Percentiles rank a stretch among this genome's conserved stretches.
Conservation (phyloP, 2,329 filamentous ascomycete species). For the Trichoderma hamatum region DNA sequence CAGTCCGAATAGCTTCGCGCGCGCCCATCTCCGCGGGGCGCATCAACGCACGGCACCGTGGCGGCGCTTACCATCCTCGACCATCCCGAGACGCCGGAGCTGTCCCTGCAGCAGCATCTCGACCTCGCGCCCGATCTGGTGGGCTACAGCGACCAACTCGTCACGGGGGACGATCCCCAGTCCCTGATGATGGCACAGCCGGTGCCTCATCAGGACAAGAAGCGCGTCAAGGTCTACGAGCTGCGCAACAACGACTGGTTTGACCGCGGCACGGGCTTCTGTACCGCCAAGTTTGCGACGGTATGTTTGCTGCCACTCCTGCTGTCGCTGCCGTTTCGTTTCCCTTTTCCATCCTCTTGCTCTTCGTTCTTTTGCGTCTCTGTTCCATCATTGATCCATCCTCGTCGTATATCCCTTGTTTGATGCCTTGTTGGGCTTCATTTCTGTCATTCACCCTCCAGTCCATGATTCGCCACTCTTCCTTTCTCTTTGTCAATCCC, state of each 20-base stretch:
- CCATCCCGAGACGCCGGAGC: slow-evolving; percentile 55
- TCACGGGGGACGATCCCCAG: slow-evolving; percentile 58
- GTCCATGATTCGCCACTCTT: background rate
- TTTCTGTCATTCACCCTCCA: background rate
- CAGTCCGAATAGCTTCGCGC: slow-evolving; percentile 26
- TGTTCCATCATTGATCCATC: background rate
- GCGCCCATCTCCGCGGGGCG: slow-evolving; percentile 32
- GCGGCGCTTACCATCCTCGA: slow-evolving; percentile 60
- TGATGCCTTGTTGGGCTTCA: background rate
- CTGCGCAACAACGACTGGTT: slow-evolving; percentile 99
- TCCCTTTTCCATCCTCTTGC: background rate
- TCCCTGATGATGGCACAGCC: slow-evolving; percentile 72
- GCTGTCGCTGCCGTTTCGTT: background rate
- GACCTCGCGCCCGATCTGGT: slow-evolving; percentile 58
- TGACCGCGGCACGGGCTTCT: slow-evolving; percentile 95
- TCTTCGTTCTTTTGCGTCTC: background rate
- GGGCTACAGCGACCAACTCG: slow-evolving; percentile 53
- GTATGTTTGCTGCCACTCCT: slow-evolving; percentile 55
- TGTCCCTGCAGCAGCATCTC: slow-evolving; percentile 63
- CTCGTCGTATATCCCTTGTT: background rate
- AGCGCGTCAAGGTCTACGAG: slow-evolving; percentile 97
- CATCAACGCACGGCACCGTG: slow-evolving; percentile 48
- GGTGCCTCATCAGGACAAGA: slow-evolving; percentile 71
- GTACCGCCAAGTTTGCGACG: slow-evolving; percentile 73
- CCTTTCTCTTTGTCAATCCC: background rate